These are phyloP conservation scores for Tricholoma hemisulphureum DNA, from an alignment of 768 basidiomycete genomes.

Conservation along the genomic window DNA sequence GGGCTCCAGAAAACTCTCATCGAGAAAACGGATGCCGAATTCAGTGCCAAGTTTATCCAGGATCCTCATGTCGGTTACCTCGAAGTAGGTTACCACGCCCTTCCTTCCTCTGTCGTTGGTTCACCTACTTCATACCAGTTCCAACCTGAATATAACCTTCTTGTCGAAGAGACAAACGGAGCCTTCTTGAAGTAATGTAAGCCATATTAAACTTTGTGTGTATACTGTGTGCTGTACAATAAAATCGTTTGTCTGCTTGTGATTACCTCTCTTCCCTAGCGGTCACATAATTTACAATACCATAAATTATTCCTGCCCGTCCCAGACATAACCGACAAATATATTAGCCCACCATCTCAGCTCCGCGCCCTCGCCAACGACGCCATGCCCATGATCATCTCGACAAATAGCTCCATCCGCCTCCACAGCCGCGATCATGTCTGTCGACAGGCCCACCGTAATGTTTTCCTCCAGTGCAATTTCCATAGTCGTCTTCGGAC, in stretches of 20 bases:
- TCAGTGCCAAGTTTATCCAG: constrained; percentile 19
- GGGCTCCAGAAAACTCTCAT: constrained; percentile 22
- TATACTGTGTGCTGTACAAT: background rate
- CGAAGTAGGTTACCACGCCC: constrained; percentile 10
- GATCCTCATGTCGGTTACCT: constrained; percentile 18
- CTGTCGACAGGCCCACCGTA: constrained; percentile 68
- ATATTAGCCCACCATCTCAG: constrained; percentile 72
- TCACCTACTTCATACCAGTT: constrained; percentile 14
- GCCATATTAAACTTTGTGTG: background rate
- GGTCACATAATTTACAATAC: no score
- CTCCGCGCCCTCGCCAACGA: constrained; percentile 50
- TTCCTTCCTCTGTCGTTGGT: background rate
- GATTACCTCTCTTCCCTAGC: no score
- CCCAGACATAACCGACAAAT: constrained; percentile 71
- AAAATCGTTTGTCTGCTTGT: background rate
- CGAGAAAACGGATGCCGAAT: constrained; percentile 24
- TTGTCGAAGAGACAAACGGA: constrained; percentile 26
- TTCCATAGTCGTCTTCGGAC: constrained; percentile 60
- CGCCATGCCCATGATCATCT: constrained; percentile 56
- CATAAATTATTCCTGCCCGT: constrained; percentile 47
- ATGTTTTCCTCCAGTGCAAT: constrained; percentile 72
- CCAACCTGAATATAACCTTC: constrained; percentile 26
- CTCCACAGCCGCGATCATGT: constrained; percentile 80
- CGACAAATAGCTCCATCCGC: constrained; percentile 66
- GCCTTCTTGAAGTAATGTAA: constrained; percentile 22